Evolutionary conservation across 2,329 filamentous ascomycete genomes (phyloP).

Genomic region (Cladorrhinum sp.): DNA sequence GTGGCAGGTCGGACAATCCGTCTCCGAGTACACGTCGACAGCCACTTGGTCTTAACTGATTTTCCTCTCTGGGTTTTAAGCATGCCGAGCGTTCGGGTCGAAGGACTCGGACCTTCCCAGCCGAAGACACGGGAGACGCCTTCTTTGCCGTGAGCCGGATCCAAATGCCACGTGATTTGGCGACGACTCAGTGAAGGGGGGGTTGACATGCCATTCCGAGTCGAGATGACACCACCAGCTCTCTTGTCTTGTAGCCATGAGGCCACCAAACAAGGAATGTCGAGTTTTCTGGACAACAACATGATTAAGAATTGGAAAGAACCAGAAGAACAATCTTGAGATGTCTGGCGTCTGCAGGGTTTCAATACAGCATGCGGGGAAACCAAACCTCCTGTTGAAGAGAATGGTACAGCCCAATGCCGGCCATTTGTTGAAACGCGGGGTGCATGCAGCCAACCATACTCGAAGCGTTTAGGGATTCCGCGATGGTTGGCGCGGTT

Average conservation of each 20-base stretch:
- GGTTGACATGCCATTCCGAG: background rate
- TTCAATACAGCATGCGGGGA: background rate
- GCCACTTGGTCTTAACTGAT: constrained; percentile 3
- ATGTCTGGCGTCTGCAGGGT: background rate
- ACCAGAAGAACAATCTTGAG: too few species aligned
- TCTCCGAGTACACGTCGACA: background rate
- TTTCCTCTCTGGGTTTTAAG: background rate
- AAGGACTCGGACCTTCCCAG: background rate
- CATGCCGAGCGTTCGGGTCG: constrained; percentile 1
- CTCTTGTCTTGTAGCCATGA: background rate
- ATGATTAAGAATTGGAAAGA: too few species aligned
- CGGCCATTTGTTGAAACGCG: constrained; percentile 10
- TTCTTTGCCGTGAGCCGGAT: background rate
- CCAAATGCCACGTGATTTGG: background rate
- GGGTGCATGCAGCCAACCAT: constrained; percentile 7
- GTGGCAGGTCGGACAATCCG: background rate
- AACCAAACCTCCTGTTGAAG: background rate
- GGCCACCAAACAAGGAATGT: too few species aligned
- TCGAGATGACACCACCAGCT: background rate
- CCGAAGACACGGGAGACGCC: too few species aligned
- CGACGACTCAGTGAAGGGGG: background rate
- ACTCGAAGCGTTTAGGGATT: background rate
- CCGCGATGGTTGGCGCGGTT: background rate
- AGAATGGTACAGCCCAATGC: constrained; percentile 4
- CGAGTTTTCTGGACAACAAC: too few species aligned